Conservation (phyloP, 2,329 filamentous ascomycete genomes). For the Epichloe hybrida region DNA sequence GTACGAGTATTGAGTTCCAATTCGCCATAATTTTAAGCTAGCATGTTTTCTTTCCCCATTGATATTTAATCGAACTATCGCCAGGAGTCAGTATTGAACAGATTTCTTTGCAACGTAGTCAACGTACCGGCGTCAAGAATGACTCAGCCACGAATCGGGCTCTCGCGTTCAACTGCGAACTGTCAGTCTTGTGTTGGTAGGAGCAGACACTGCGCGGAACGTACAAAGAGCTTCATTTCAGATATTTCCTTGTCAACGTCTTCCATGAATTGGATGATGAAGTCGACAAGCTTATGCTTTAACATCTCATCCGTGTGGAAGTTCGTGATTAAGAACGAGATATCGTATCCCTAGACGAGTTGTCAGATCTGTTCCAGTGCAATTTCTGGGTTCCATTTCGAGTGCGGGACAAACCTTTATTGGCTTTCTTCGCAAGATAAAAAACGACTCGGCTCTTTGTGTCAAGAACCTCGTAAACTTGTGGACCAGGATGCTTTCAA, state of each 20-base stretch:
- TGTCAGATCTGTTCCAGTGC: background rate
- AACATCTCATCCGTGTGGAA: constrained; percentile 98
- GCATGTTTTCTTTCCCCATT: background rate
- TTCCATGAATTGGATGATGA: constrained; percentile 99
- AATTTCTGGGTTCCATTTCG: background rate
- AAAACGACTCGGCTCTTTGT: constrained; percentile 92
- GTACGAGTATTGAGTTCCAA: background rate
- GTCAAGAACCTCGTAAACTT: constrained; percentile 97
- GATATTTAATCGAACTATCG: constrained; percentile 19
- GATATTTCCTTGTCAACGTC: constrained; percentile 99
- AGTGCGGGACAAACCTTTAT: constrained; percentile 55
- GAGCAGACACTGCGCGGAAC: constrained; percentile 20
- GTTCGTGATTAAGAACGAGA: constrained; percentile 97
- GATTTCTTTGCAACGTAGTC: background rate
- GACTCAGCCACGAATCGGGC: constrained; percentile 97
- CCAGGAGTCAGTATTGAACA: constrained; percentile 3
- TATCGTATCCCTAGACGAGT: constrained; percentile 71
- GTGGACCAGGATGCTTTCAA: constrained; percentile 93
- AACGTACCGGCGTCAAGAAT: constrained; percentile 76
- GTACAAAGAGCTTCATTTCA: constrained; percentile 98
- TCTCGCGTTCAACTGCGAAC: constrained; percentile 71
- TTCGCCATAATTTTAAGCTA: background rate
- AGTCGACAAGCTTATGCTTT: constrained; percentile 98
- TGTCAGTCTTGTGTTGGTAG: constrained; percentile 7
- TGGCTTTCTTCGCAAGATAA: constrained; percentile 87